Evolutionary conservation across 73 alveolate species (phyloP).

Genomic region (Effrenium voratum): DNA sequence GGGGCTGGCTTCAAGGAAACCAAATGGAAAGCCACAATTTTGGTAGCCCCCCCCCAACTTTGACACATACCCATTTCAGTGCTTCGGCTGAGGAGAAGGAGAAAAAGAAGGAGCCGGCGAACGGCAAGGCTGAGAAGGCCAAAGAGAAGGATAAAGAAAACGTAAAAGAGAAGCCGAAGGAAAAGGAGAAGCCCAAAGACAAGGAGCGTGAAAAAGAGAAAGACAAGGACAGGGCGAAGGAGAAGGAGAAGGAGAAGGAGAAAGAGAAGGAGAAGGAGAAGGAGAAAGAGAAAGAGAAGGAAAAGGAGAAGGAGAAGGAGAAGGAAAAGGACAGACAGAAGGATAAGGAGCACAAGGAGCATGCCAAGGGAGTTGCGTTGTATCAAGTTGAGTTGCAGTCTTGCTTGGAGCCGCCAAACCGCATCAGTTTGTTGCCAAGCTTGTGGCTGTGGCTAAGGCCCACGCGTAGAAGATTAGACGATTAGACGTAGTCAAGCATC

Average conservation of each 20-base stretch:
- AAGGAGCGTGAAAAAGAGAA: conserved; percentile 24
- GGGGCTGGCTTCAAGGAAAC: not conserved
- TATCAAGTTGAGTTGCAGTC: too few relatives aligned
- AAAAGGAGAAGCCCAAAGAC: conserved; percentile 13
- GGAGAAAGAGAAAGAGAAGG: not conserved
- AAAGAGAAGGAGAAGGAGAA: not conserved
- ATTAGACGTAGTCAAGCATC: too few relatives aligned
- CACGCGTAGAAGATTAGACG: too few relatives aligned
- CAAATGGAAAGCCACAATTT: not conserved
- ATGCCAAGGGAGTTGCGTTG: not conserved
- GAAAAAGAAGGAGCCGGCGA: not conserved
- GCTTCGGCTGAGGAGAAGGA: not conserved
- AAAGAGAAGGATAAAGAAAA: not conserved
- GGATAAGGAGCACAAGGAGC: not conserved
- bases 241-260: not conserved
- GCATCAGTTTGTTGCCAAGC: too few relatives aligned
- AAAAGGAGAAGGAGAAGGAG: conserved; percentile 1
- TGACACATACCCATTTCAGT: not conserved
- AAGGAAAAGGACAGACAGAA: not conserved
- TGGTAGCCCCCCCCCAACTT: not conserved
- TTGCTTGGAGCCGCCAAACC: too few relatives aligned
- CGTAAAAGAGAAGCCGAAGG: not conserved
- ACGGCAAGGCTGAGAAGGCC: not conserved
- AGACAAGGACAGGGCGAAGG: not conserved
- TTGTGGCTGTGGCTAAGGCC: too few relatives aligned